Percentiles rank a stretch among this genome's conserved stretches.
Evolutionary conservation across 441 rosid genomes (phyloP).

Genomic region (Eruca vesicaria): DNA sequence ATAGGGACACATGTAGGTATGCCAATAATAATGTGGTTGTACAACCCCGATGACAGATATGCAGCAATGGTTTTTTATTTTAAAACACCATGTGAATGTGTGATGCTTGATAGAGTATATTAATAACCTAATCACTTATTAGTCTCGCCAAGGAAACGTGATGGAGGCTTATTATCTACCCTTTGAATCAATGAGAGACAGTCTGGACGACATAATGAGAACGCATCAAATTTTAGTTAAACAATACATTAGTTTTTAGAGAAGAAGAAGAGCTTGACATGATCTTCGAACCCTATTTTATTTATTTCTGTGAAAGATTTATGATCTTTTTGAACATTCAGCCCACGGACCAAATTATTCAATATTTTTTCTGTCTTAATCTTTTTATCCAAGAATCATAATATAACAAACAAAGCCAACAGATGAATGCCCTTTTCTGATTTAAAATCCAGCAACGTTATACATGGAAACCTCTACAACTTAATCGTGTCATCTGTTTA

Average conservation of each 20-base stretch:
- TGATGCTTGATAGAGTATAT: background rate
- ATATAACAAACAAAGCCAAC: background rate
- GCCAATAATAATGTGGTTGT: background rate
- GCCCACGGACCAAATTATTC: background rate
- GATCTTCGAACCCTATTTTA: background rate
- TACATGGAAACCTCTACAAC: background rate
- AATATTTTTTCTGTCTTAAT: background rate
- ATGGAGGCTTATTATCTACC: constrained; percentile 5
- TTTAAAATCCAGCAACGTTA: background rate
- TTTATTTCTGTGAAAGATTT: background rate
- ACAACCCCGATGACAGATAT: background rate
- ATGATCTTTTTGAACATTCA: background rate
- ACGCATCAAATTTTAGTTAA: background rate
- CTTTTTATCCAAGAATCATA: background rate
- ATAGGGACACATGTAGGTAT: background rate
- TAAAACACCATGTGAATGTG: constrained; percentile 8
- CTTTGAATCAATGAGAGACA: background rate
- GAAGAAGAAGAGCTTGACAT: background rate
- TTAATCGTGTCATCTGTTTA: background rate
- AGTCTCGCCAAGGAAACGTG: constrained; percentile 10
- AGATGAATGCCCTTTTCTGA: background rate
- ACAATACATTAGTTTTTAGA: background rate
- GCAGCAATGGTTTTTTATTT: background rate
- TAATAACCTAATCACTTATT: background rate
- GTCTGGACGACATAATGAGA: constrained; percentile 1